Base-by-base conservation (phyloP, 306 rosid species). In the Argentina anserina region DNA sequence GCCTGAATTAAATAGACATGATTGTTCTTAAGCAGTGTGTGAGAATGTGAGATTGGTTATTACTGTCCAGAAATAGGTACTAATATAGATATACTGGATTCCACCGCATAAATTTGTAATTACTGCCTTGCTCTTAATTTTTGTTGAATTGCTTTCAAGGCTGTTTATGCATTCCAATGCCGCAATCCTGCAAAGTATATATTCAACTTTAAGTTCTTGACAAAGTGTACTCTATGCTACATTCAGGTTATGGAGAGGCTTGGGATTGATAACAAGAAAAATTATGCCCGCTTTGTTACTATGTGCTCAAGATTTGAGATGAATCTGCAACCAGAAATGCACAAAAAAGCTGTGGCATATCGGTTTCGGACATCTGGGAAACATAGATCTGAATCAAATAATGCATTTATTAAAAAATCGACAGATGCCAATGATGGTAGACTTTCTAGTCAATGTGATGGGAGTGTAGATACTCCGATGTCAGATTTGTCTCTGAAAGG, bases 281-380 rank as follows among this genome's bases (percentile, higher is more conserved):
- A 77, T 86, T 88, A 86, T 80, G 69, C 60, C 47, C 87, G 91
- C n/a, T 84, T 94, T 21, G 49, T 86, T 62, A 73, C 75, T 75
- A 78, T 94, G 89, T 84, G 87, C 80, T 66, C 80, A 58, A 86
- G 96, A 80, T 89, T 86, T 87, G 96, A 92, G 74, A 83, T 94
- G 90, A 76, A 79, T 55, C 83, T 85, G 75, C 92, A 83, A 60
- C 88, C 88, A 70, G 99, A 89, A 84, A 88, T 76, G 56, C 87
- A 81, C 66, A 72, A 83, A 58, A 94, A 88, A 71, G 33, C 81
- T 21, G 80, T 67, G 82, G 76, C 86, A 39, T 83, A 84, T 80
- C 90, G 99, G 52, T 84, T 91, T 77, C 87, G 92, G 95, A 81
- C 97, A 39, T 79, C 85, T 63, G 86, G 82, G 78, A 84, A 87